Conservation (phyloP, 495 filamentous ascomycete species). For the Staphylotrichum longicolle region DNA sequence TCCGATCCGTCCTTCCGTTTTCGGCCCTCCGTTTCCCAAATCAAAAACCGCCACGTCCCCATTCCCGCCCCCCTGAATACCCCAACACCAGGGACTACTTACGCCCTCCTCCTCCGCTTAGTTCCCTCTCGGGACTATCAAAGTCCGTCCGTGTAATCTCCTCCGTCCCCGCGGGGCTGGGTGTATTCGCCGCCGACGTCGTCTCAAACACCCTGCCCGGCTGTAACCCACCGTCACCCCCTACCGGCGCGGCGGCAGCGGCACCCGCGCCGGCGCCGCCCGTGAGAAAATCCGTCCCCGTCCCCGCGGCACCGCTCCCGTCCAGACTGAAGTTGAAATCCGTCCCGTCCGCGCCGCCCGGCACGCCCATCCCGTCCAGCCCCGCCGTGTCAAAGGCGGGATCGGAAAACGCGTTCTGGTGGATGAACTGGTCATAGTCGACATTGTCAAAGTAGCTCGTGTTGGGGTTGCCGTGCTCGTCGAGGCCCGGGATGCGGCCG, state of each 20-base stretch:
- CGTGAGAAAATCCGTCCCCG: background rate
- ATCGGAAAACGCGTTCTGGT: constrained; percentile 58
- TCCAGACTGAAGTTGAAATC: constrained; percentile 46
- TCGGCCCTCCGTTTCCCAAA: too few relatives aligned
- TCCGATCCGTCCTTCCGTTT: too few relatives aligned
- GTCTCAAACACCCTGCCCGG: constrained; percentile 34
- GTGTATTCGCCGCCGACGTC: constrained; percentile 37
- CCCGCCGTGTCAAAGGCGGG: constrained; percentile 16
- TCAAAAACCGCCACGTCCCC: background rate
- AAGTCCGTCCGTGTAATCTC: constrained; percentile 43
- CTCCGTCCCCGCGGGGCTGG: constrained; percentile 48
- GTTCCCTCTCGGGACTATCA: constrained; percentile 38
- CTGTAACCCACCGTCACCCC: constrained; percentile 19
- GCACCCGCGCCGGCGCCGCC: background rate
- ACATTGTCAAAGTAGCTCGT: constrained; percentile 48
- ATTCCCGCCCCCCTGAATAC: too few relatives aligned
- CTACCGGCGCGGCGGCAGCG: background rate
- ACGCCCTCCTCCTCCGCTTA: constrained; percentile 41
- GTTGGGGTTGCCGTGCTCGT: constrained; percentile 42
- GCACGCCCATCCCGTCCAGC: constrained; percentile 2
- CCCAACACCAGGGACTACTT: background rate
- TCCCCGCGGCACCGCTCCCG: constrained; percentile 2
- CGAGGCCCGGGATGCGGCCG: constrained; percentile 74
- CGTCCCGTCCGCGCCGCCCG: constrained; percentile 23
- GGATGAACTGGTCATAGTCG: constrained; percentile 70